phyloP scores from a whole-genome alignment of 2,329 filamentous ascomycete genomes.

The Claviceps arundinis region DNA sequence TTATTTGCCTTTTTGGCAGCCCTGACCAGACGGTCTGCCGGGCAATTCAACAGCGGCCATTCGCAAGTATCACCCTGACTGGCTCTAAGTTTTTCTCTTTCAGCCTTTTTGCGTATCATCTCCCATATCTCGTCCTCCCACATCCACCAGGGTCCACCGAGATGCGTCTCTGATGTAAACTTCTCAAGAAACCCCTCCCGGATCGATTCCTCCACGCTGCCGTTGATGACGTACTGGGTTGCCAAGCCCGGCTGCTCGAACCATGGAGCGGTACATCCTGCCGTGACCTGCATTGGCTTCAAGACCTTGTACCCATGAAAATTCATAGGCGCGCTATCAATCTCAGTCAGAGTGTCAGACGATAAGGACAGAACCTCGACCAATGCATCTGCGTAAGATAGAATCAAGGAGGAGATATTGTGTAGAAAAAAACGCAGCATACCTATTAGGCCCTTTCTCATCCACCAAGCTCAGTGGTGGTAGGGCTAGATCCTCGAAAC shows the following conservation, averaged over 20 bases:
- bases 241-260: slow-evolving; percentile 1
- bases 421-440: no score
- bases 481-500: not conserved
- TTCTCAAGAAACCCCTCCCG: not conserved
- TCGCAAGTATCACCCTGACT: no score
- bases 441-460: not conserved
- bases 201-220: not conserved
- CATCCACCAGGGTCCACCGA: no score
- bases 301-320: not conserved
- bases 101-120: no score
- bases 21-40: no score
- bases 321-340: not conserved
- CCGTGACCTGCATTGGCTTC: not conserved
- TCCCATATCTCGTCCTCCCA: no score
- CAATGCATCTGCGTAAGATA: no score
- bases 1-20: no score
- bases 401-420: no score
- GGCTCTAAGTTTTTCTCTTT: no score
- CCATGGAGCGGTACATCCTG: not conserved
- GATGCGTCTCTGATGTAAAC: no score
- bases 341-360: not conserved
- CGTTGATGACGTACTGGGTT: not conserved
- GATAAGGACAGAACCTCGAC: not conserved
- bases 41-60: no score
- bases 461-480: not conserved